Percentiles rank a stretch among this genome's conserved stretches.
Evolutionary conservation across 768 basidiomycete genomes (phyloP).

Genomic region (Tulasnella sp.): DNA sequence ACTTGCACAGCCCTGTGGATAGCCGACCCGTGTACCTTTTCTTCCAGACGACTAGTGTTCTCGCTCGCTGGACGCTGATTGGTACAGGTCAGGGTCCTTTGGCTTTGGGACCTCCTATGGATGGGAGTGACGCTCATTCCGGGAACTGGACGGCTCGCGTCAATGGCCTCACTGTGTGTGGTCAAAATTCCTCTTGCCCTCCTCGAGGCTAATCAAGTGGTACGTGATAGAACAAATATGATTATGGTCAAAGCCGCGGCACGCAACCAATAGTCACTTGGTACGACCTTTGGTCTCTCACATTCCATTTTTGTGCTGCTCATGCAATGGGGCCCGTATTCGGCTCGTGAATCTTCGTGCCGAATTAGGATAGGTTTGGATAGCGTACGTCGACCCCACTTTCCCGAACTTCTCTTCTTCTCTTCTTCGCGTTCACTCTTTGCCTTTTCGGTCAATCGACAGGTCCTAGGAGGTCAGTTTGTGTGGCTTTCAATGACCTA

Average conservation of each 20-base stretch:
- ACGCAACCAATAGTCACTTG: constrained; percentile 24
- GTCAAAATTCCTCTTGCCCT: not conserved
- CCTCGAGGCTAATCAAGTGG: not conserved
- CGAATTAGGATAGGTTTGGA: too few species aligned
- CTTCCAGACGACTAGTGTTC: constrained; percentile 13
- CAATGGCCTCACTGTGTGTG: constrained; percentile 16
- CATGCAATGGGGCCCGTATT: constrained; percentile 25
- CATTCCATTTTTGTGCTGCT: constrained; percentile 26
- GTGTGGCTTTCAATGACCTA: not conserved
- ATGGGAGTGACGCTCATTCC: not conserved
- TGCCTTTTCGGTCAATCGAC: not conserved
- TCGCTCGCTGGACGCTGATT: constrained; percentile 6
- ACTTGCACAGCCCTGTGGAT: constrained; percentile 17
- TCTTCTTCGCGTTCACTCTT: not conserved
- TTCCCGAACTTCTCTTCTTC: too few species aligned
- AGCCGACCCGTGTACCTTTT: constrained; percentile 14
- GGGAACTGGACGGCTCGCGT: constrained; percentile 2
- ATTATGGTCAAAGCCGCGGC: constrained; percentile 27
- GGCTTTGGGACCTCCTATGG: constrained; percentile 3
- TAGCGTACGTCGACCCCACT: too few species aligned
- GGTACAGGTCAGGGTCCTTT: not conserved
- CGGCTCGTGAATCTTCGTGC: constrained; percentile 8
- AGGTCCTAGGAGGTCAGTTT: not conserved
- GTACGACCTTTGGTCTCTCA: constrained; percentile 27
- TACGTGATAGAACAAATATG: constrained; percentile 24